phyloP scores from a whole-genome alignment of 2,329 filamentous ascomycete species.

The Chaetomiaceae sp. region DNA sequence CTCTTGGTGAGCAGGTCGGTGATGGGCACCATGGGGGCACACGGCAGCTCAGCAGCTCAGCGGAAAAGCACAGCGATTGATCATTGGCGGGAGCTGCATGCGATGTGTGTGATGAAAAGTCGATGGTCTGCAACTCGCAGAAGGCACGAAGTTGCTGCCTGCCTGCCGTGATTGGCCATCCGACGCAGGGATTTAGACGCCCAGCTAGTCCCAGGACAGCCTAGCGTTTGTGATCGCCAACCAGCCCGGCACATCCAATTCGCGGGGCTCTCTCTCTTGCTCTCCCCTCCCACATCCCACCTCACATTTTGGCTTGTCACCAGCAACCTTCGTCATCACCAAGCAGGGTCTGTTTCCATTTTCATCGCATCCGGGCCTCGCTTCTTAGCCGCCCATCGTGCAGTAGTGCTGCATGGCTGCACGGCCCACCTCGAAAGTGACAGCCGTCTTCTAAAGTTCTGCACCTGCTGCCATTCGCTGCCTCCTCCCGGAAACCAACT shows the following conservation, averaged over 20 bases:
- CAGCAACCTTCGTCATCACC: too few species aligned
- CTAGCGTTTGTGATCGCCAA: conserved; percentile 29
- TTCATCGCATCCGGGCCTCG: background rate
- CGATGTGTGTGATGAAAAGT: conserved; percentile 31
- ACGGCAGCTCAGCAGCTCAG: conserved; percentile 3
- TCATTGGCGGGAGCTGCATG: conserved; percentile 26
- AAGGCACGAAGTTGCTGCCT: conserved; percentile 17
- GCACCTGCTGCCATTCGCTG: background rate
- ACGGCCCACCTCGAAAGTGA: conserved; percentile 24
- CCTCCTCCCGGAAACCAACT: conserved; percentile 13
- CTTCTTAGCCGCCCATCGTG: conserved; percentile 39
- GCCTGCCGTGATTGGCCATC: conserved; percentile 30
- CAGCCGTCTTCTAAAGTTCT: conserved; percentile 25
- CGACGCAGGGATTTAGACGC: conserved; percentile 37
- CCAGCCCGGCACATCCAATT: conserved; percentile 5
- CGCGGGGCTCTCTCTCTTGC: background rate
- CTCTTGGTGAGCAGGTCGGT: background rate
- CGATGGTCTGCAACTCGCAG: conserved; percentile 7
- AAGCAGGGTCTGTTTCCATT: too few species aligned
- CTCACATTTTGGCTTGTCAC: too few species aligned
- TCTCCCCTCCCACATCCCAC: too few species aligned
- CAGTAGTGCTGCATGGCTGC: conserved; percentile 31
- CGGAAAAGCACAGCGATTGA: conserved; percentile 13
- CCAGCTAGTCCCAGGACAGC: conserved; percentile 30
- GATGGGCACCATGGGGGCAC: too few species aligned